Evolutionary conservation across 2,329 filamentous ascomycete species (phyloP), one percentile per base, ranked within the genome.

Genomic region (Lojkania enalia): DNA sequence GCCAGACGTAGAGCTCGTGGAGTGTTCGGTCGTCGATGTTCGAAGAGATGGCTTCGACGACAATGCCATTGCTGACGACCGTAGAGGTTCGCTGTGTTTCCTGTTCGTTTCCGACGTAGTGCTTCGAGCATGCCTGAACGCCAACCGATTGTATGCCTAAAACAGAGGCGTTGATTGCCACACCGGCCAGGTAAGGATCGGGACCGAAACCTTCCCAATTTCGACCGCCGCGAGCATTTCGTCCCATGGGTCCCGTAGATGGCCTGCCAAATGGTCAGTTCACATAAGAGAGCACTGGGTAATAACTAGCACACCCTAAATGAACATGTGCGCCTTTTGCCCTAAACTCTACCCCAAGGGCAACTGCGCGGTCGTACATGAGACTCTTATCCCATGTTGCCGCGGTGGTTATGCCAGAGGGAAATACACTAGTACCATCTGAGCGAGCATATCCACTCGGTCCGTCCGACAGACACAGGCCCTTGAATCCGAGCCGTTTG

Each of bases 321-420:
- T 91, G 70, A 2, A 88, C 81, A 63, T 95, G 85, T 57, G 89
- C 74, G 20, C 87, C 87, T 52, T 83, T 81, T 4, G 77, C 75
- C 39, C 80, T 77, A 12, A 85, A 84, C 70, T 90, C 87, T 14
- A 77, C 67, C 0, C 81, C 90, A 57, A 91, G 82, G 0, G 84
- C 86, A 52, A 81, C 81, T 2, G 90, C 90, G 36, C 87, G 83
- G 48, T 80, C 74, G 57, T 86, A 87, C 83, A 95, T 91, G 36
- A 95, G 71, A 14, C 85, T 79, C 52, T 82, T 86, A 67, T 90
- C 92, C 85, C 87, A 95, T 0, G 88, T 95, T 1, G 90, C 88
- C 1, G 87, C 90, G 0, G 89, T 85, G 0, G 89, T 94, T 47
- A 95, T 80, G 7, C 88, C 90, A 3, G 89, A 88, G 0, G 90